A percentile compares a stretch with the other conserved stretches of the same genome.
These are phyloP conservation scores for Chaetothyriales sp. DNA, from an alignment of 2,329 filamentous ascomycete genomes.

Conservation along the genomic window DNA sequence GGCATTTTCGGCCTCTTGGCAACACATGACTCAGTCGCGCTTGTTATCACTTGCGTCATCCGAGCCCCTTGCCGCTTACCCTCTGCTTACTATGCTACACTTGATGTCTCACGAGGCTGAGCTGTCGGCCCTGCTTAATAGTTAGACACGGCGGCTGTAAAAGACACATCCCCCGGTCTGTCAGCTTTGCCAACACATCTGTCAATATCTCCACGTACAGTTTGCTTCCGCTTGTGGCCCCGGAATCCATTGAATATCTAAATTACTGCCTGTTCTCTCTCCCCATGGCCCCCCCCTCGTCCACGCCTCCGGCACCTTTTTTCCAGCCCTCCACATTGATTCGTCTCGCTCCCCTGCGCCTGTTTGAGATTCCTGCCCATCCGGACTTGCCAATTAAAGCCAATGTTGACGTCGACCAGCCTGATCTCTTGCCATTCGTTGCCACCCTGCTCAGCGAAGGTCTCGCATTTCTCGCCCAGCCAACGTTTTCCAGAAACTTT, in stretches of 20 bases:
- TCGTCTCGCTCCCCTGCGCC: slow-evolving; percentile 13
- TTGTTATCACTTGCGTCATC: neutral
- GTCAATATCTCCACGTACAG: neutral
- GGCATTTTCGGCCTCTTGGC: neutral
- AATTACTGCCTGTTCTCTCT: neutral
- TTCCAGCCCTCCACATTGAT: slow-evolving; percentile 3
- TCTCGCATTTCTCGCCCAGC: slow-evolving; percentile 11
- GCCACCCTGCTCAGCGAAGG: slow-evolving; percentile 15
- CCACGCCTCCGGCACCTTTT: neutral
- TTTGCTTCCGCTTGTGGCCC: neutral
- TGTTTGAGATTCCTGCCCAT: slow-evolving; percentile 14
- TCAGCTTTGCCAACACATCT: neutral
- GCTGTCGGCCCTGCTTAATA: neutral
- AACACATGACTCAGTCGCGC: neutral
- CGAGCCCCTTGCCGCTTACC: neutral
- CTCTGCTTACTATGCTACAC: neutral
- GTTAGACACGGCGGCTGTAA: neutral
- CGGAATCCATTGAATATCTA: neutral
- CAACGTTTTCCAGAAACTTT: slow-evolving; percentile 10
- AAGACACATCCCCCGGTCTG: neutral
- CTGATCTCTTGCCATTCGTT: slow-evolving; percentile 12
- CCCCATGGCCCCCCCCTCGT: neutral
- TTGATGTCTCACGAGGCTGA: neutral
- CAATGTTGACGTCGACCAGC: neutral
- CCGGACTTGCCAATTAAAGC: slow-evolving; percentile 6